Conservation (phyloP, 805 yeast genomes). For the Myxozyma mucilagina region DNA sequence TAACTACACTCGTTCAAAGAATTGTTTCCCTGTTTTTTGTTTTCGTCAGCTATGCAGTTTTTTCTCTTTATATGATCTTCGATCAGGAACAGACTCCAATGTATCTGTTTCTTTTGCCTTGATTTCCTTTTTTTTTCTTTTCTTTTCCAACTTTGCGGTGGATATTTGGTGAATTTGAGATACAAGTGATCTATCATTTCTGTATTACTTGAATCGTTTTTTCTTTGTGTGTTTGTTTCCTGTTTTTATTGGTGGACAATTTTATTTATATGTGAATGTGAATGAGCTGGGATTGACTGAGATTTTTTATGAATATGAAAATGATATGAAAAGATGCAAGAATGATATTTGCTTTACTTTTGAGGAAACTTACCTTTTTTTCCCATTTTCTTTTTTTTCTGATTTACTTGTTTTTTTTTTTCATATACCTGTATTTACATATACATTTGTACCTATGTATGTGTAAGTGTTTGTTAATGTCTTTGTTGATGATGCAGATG, state of each 20-base stretch:
- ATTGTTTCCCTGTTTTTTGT: neutral
- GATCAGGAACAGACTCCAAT: too few relatives aligned
- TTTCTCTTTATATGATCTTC: neutral
- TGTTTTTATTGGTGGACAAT: too few relatives aligned
- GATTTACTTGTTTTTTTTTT: neutral
- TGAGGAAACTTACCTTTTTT: neutral
- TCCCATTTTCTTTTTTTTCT: slow-evolving; percentile 1
- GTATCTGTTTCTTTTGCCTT: too few relatives aligned
- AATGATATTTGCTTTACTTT: too few relatives aligned
- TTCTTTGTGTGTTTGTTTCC: neutral
- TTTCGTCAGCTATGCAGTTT: neutral
- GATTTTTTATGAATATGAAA: too few relatives aligned
- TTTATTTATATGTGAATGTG: too few relatives aligned
- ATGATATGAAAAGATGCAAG: too few relatives aligned
- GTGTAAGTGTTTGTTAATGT: neutral
- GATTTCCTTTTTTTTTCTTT: neutral
- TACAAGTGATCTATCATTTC: neutral
- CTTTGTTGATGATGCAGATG: neutral
- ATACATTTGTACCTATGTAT: too few relatives aligned
- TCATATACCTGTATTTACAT: neutral
- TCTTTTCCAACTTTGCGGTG: neutral
- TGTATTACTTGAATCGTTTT: neutral
- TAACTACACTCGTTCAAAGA: too few relatives aligned
- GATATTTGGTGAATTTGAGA: neutral
- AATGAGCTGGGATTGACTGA: too few relatives aligned